Evolutionary conservation across 208 protist genomes (phyloP).

Genomic region (Acanthamoeba triangularis): DNA sequence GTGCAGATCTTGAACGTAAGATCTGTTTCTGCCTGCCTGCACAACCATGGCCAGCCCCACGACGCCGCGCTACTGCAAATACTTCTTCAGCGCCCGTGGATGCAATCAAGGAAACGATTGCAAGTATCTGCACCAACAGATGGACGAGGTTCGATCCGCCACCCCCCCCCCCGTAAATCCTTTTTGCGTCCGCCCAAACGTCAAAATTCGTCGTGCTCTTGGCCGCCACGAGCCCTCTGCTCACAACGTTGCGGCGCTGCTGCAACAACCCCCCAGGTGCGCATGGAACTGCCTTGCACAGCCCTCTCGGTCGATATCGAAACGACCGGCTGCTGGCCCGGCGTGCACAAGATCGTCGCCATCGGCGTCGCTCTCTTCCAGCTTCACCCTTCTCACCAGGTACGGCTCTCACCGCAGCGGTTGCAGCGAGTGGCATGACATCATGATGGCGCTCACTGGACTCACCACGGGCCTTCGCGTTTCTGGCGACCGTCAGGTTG

Average conservation of each 20-base stretch:
- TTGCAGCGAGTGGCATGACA: no score
- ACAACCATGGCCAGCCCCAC: background rate
- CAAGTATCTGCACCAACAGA: conserved; percentile 24
- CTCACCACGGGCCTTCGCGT: no score
- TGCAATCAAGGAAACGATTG: conserved; percentile 40
- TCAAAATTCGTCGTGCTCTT: no score
- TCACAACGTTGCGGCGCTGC: no score
- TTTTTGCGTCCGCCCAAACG: no score
- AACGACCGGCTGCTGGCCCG: background rate
- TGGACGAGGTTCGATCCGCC: background rate
- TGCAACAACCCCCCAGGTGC: no score
- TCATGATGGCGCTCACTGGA: background rate
- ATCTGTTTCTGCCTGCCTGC: background rate
- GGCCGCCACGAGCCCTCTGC: no score
- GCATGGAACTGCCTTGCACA: conserved; percentile 1
- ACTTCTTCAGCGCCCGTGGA: conserved; percentile 22
- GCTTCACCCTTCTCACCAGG: background rate
- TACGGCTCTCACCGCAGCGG: no score
- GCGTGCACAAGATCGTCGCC: conserved; percentile 46
- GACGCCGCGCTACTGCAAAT: background rate
- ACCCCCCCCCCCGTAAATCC: no score
- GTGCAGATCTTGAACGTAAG: background rate
- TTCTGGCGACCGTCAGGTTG: background rate
- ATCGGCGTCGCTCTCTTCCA: background rate
- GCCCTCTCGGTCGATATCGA: conserved; percentile 1